phyloP scores from a whole-genome alignment of 805 yeast genomes.

The Candida pseudofarinosa region DNA sequence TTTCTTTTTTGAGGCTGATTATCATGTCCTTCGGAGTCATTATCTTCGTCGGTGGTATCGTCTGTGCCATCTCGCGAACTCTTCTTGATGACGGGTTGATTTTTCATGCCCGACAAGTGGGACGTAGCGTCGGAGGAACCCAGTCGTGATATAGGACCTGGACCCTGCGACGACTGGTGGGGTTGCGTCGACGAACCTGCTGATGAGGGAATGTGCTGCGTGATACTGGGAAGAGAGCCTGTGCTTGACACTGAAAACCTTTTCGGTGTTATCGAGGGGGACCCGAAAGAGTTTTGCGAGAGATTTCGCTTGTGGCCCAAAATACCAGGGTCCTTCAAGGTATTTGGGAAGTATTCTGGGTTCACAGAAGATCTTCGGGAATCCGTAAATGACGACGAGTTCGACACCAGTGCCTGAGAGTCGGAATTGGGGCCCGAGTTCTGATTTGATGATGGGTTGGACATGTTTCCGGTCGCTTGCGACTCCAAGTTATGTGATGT shows the following conservation, averaged over 20 bases:
- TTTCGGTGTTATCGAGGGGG: slow-evolving; percentile 22
- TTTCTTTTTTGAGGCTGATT: background rate
- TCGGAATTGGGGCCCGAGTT: slow-evolving; percentile 40
- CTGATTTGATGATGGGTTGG: slow-evolving; percentile 12
- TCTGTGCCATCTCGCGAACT: slow-evolving; percentile 6
- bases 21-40: background rate
- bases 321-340: slow-evolving; percentile 18
- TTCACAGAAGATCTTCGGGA: slow-evolving; percentile 42
- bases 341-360: slow-evolving; percentile 42
- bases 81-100: slow-evolving; percentile 5
- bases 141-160: too few relatives aligned
- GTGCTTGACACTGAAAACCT: slow-evolving; percentile 20
- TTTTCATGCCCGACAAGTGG: background rate
- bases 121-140: background rate
- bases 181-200: slow-evolving; percentile 1
- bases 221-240: background rate
- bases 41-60: background rate
- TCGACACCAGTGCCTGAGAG: slow-evolving; percentile 14
- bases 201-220: background rate
- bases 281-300: slow-evolving; percentile 28
- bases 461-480: background rate
- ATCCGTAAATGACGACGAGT: slow-evolving; percentile 21
- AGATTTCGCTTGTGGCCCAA: slow-evolving; percentile 22
- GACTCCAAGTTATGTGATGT: background rate
- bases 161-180: background rate